Evolutionary conservation across 352 stramenopile species (phyloP).

Genomic region (Globisporangium cederbergense): DNA sequence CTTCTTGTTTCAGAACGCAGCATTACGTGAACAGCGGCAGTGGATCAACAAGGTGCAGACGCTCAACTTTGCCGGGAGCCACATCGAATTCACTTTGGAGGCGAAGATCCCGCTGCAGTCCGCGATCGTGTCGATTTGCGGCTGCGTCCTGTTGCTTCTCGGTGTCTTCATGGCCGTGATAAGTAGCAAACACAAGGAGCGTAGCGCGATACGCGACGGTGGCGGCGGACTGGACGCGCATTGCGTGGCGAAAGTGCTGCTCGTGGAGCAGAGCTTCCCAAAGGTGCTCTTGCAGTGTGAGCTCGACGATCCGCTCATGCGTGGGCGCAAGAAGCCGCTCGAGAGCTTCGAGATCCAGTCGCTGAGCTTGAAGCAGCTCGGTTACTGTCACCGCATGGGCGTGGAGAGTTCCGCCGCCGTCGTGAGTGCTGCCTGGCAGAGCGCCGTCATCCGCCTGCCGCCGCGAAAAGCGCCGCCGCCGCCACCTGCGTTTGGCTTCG

Average conservation of each 20-base stretch:
- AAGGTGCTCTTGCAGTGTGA: conserved; percentile 35
- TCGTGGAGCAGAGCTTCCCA: conserved; percentile 31
- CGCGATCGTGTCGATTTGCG: conserved; percentile 26
- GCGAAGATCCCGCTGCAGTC: conserved; percentile 34
- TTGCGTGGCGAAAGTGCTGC: conserved; percentile 37
- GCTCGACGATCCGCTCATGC: conserved; percentile 17
- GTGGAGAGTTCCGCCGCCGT: neutral
- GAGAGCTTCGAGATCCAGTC: conserved; percentile 28
- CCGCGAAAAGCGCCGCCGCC: neutral
- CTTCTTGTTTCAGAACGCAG: conserved; percentile 56
- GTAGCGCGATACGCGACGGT: conserved; percentile 13
- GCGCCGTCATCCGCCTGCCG: conserved; percentile 9
- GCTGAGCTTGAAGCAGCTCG: conserved; percentile 31
- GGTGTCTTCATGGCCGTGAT: conserved; percentile 16
- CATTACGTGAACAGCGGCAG: conserved; percentile 24
- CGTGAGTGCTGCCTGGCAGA: conserved; percentile 1
- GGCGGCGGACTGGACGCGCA: conserved; percentile 23
- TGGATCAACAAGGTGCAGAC: conserved; percentile 23
- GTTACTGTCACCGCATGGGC: neutral
- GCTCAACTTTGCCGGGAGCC: conserved; percentile 34
- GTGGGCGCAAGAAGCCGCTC: conserved; percentile 16
- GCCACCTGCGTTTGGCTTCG: neutral
- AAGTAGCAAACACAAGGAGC: conserved; percentile 21
- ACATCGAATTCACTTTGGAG: conserved; percentile 27
- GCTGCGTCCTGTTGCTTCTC: conserved; percentile 20